phyloP scores from a whole-genome alignment of 2,329 filamentous ascomycete species.

The Fusarium gaditjirri region DNA sequence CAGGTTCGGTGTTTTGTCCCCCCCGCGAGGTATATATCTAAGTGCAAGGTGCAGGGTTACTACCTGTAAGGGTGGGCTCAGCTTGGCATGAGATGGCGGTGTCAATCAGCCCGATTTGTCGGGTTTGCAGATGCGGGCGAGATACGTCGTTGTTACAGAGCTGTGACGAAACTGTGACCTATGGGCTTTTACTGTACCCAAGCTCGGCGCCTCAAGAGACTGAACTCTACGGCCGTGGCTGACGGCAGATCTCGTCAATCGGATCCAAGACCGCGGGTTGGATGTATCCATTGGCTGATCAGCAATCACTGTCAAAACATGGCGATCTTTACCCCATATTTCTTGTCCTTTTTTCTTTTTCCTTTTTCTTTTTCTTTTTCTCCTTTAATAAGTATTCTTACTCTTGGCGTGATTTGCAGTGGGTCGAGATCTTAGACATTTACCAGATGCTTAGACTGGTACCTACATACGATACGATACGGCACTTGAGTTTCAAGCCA shows the following conservation, averaged over 20 bases:
- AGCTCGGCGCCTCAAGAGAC: not conserved
- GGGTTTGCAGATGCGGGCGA: not conserved
- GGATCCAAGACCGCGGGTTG: not conserved
- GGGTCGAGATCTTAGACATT: not conserved
- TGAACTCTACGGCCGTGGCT: not conserved
- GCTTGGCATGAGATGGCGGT: not conserved
- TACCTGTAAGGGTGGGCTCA: not conserved
- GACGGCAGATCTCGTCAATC: not conserved
- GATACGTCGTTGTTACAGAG: not conserved
- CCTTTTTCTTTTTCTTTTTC: no score
- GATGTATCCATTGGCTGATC: not conserved
- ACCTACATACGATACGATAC: not conserved
- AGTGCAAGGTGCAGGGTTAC: not conserved
- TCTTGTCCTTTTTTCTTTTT: not conserved
- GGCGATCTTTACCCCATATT: not conserved
- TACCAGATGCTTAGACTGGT: not conserved
- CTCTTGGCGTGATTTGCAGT: not conserved
- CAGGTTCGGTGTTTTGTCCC: no score
- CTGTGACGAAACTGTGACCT: not conserved
- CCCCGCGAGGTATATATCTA: no score
- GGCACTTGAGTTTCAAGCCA: conserved; percentile 4
- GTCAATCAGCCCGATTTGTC: conserved; percentile 3
- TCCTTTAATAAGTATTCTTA: not conserved
- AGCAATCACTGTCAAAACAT: conserved; percentile 5
- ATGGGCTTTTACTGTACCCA: not conserved